These are phyloP conservation scores for Reutealis trisperma DNA, from an alignment of 345 rosid species.

Conservation along the genomic window DNA sequence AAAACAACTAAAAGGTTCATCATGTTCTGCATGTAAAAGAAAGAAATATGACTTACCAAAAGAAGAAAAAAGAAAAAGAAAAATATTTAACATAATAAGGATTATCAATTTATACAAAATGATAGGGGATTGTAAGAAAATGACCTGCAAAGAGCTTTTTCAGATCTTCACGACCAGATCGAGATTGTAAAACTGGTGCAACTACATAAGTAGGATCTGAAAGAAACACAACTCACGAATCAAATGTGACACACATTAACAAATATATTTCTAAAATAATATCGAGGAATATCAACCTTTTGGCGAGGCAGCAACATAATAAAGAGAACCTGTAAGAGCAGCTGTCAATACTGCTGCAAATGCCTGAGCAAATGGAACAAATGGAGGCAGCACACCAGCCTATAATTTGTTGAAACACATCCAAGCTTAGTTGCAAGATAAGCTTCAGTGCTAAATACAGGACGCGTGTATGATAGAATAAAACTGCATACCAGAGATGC, in stretches of 20 bases:
- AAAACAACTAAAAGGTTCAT: not conserved
- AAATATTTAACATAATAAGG: not conserved
- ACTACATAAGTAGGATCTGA: constrained; percentile 89
- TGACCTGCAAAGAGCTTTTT: constrained; percentile 90
- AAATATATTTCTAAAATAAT: not conserved
- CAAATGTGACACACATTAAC: not conserved
- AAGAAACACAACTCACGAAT: constrained; percentile 11
- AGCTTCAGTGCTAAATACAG: not conserved
- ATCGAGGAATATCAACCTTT: constrained; percentile 49
- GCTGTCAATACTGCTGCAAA: constrained; percentile 96
- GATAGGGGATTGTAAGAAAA: not conserved
- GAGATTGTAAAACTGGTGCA: constrained; percentile 77
- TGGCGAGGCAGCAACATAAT: constrained; percentile 87
- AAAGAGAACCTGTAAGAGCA: constrained; percentile 85
- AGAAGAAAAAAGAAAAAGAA: constrained; percentile 9
- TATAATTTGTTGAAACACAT: constrained; percentile 27
- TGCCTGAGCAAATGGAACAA: constrained; percentile 95
- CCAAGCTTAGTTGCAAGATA: constrained; percentile 13
- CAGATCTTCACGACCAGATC: constrained; percentile 64
- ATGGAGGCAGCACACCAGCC: constrained; percentile 91
- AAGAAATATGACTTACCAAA: no score
- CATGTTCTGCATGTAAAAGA: not conserved
- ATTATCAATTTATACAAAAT: not conserved
- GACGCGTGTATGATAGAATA: not conserved
- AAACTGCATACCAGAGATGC: constrained; percentile 65